Conservation (phyloP, 2,329 filamentous ascomycete species). For the Aspergillus cejpii region DNA sequence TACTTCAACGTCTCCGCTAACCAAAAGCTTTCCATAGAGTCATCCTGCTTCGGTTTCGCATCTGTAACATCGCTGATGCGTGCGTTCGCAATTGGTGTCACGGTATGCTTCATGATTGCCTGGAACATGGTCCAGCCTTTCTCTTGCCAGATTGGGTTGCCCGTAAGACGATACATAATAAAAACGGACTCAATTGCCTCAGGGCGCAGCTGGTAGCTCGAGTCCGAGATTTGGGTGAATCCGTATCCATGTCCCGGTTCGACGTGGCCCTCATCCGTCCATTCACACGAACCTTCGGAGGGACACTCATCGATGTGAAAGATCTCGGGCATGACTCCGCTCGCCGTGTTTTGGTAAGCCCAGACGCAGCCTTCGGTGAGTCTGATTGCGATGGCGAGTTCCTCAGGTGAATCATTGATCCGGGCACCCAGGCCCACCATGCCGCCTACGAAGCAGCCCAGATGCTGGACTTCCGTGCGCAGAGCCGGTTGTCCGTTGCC, state of each 20-base stretch:
- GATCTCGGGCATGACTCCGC: conserved; percentile 54
- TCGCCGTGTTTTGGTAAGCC: conserved; percentile 48
- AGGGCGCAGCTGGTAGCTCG: conserved; percentile 23
- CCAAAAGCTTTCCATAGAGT: conserved; percentile 36
- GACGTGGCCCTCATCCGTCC: conserved; percentile 38
- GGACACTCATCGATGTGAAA: conserved; percentile 47
- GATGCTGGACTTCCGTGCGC: conserved; percentile 32
- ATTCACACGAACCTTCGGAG: conserved; percentile 36
- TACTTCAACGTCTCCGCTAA: conserved; percentile 35
- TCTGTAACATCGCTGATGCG: conserved; percentile 34
- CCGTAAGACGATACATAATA: conserved; percentile 51
- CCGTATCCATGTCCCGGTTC: neutral
- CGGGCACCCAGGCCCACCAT: conserved; percentile 53
- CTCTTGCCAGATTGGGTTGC: conserved; percentile 40
- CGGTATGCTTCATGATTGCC: conserved; percentile 32
- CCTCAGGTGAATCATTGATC: conserved; percentile 44
- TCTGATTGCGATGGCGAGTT: conserved; percentile 43
- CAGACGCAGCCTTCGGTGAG: conserved; percentile 53
- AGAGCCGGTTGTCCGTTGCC: conserved; percentile 37
- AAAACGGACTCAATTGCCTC: conserved; percentile 54
- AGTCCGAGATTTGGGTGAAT: conserved; percentile 4
- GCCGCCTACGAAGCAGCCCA: conserved; percentile 52
- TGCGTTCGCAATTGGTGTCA: conserved; percentile 35
- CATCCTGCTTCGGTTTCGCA: conserved; percentile 13
- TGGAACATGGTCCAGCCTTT: conserved; percentile 42